phyloP scores from a whole-genome alignment of 495 filamentous ascomycete genomes.

The Chaetomium cochliodes region DNA sequence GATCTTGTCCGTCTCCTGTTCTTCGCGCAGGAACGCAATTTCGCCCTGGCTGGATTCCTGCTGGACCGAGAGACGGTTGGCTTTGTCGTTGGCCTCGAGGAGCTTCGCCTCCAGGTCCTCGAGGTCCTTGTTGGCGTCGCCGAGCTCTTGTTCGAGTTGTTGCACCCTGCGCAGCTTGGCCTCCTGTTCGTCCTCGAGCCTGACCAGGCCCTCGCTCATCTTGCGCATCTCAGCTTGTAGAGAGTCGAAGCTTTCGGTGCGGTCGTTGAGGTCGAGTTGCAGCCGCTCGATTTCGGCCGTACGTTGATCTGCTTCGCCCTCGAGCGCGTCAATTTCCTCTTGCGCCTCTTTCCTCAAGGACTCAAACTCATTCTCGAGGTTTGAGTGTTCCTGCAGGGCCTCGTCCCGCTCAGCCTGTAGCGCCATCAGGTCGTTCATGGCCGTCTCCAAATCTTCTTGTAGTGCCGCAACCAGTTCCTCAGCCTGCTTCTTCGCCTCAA shows the following conservation, averaged over 20 bases:
- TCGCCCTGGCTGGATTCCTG: constrained; percentile 89
- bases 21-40: constrained; percentile 91
- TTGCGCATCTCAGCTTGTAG: constrained; percentile 88
- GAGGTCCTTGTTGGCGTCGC: constrained; percentile 72
- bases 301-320: constrained; percentile 71
- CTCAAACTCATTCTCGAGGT: constrained; percentile 77
- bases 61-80: constrained; percentile 80
- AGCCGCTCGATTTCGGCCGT: constrained; percentile 69
- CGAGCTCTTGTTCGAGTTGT: constrained; percentile 70
- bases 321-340: constrained; percentile 79
- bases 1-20: constrained; percentile 97
- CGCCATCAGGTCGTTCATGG: constrained; percentile 74
- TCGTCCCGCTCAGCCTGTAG: constrained; percentile 86
- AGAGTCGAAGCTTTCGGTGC: constrained; percentile 77
- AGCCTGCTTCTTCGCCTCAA: constrained; percentile 57
- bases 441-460: constrained; percentile 73
- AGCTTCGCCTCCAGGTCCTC: constrained; percentile 73
- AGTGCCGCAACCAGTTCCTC: constrained; percentile 60
- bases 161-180: constrained; percentile 60
- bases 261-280: constrained; percentile 64
- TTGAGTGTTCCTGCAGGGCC: constrained; percentile 70
- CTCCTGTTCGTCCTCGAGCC: constrained; percentile 83
- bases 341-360: constrained; percentile 76
- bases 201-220: constrained; percentile 77
- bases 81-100: constrained; percentile 78